Base-by-base conservation (phyloP, 306 rosid genomes). In the Cercis canadensis region DNA sequence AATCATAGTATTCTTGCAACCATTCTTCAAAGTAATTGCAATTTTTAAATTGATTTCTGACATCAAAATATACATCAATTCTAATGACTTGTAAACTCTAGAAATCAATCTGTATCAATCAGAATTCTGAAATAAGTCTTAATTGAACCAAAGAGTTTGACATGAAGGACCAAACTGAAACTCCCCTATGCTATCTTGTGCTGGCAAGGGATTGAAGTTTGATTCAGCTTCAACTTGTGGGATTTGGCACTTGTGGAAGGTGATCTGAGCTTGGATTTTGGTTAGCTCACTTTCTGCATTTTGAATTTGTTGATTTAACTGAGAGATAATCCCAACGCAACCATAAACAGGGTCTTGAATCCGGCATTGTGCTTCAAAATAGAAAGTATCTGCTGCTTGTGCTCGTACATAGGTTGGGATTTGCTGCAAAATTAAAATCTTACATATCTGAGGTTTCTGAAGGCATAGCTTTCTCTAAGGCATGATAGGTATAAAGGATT, bases 301-400 rank as follows among this genome's bases (percentile, higher is more conserved):
- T 12, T 69, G 62, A 1, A 90, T 77, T 71, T 86, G 77, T 57
- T 89, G 74, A 71, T 80, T 72, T 64, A 89, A 78, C 50, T 75
- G 83, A 32, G 87, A 81, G 62, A 90, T 78, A 40, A 89, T 66
- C 12, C 87, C 80, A 51, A 78, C 96, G 67, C 90, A 84, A 0
- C 96, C 96, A 63, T 90, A 90, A 45, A 90, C 81, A 6, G 89
- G 93, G 15, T 94, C 88, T 74, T 81, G 72, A 51, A 81, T 78
- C 67, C 92, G 79, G 43, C 84, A 80, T 37, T 79, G 67, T 31
- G 95, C 95, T 72, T 94, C 92, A 50, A 65, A 86, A 61, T 80
- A 71, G 47, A 89, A 29, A 13, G 85, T 46, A 15, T 89, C 73
- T 12, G 81, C 92, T 36, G 97, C 83, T 70, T 80, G 62, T 43